phyloP scores from a whole-genome alignment of 768 basidiomycete genomes.

The Leccinellum albellum region DNA sequence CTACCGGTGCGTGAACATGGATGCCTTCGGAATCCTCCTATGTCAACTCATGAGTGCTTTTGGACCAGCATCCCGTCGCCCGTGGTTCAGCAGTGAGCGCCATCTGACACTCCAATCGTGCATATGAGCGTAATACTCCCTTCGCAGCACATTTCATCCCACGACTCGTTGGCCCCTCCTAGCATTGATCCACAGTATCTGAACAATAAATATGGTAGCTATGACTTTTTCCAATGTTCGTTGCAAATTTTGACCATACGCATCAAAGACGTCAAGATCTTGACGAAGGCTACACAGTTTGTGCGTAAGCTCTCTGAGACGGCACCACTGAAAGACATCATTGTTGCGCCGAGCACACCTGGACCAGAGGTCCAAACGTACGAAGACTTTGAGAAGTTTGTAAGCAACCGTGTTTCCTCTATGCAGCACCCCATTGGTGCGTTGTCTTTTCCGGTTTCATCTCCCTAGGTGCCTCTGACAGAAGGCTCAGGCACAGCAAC shows the following conservation, averaged over 20 bases:
- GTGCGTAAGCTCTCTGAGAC: constrained; percentile 14
- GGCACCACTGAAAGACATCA: constrained; percentile 13
- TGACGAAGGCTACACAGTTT: constrained; percentile 14
- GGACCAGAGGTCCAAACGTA: constrained; percentile 19
- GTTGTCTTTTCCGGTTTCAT: neutral
- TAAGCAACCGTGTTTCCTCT: neutral
- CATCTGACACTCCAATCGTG: neutral
- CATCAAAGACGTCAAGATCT: constrained; percentile 11
- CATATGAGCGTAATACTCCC: neutral
- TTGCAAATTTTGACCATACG: neutral
- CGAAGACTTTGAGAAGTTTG: constrained; percentile 12
- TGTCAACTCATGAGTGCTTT: neutral
- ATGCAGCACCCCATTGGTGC: constrained; percentile 14
- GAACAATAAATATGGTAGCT: constrained; percentile 13
- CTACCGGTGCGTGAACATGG: constrained; percentile 7
- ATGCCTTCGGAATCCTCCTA: neutral
- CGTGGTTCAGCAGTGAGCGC: constrained; percentile 15
- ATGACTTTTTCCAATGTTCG: neutral
- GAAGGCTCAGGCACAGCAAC: constrained; percentile 11
- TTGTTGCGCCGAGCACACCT: constrained; percentile 17
- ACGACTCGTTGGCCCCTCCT: constrained; percentile 10
- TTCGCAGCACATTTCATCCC: constrained; percentile 14
- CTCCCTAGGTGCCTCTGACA: neutral
- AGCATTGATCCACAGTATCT: constrained; percentile 12
- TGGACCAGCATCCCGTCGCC: constrained; percentile 13